These are phyloP conservation scores for Fusarium sp. DNA, from an alignment of 2,329 filamentous ascomycete genomes.

Conservation along the genomic window DNA sequence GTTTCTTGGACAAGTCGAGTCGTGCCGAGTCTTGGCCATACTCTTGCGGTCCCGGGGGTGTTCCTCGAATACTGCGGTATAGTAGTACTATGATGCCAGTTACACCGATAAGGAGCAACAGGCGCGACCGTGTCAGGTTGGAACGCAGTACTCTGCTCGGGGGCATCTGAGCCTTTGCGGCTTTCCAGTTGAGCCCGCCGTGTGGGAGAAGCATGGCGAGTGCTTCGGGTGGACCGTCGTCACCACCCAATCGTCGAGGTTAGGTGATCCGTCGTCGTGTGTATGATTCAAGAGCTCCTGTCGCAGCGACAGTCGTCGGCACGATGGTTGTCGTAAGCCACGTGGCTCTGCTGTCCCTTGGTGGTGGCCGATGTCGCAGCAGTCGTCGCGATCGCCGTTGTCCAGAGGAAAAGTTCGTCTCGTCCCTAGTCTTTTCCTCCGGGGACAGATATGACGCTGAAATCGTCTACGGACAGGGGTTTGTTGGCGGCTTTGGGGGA, in stretches of 20 bases:
- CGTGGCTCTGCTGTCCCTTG: slow-evolving; percentile 10
- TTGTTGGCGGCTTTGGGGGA: slow-evolving; percentile 19
- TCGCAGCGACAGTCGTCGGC: slow-evolving; percentile 6
- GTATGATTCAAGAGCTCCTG: slow-evolving; percentile 13
- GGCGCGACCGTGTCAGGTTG: slow-evolving; percentile 77
- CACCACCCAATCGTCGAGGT: slow-evolving; percentile 25
- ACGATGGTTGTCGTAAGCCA: slow-evolving; percentile 18
- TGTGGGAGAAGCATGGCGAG: slow-evolving; percentile 84
- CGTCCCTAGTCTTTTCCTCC: slow-evolving; percentile 6
- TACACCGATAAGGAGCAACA: slow-evolving; percentile 76
- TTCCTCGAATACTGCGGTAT: slow-evolving; percentile 85
- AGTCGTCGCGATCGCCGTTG: slow-evolving; percentile 11
- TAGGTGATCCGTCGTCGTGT: slow-evolving; percentile 28
- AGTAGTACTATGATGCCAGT: slow-evolving; percentile 76
- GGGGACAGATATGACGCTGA: slow-evolving; percentile 23
- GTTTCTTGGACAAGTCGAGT: slow-evolving; percentile 38
- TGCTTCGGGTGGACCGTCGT: slow-evolving; percentile 38
- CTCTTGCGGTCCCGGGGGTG: slow-evolving; percentile 90
- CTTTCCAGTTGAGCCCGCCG: slow-evolving; percentile 91
- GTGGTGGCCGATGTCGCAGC: slow-evolving; percentile 9
- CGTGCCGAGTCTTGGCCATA: slow-evolving; percentile 51
- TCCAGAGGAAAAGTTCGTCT: neutral
- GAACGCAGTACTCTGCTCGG: slow-evolving; percentile 75
- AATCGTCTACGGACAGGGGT: slow-evolving; percentile 27
- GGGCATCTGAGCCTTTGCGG: slow-evolving; percentile 79